Percentiles rank a stretch among this genome's conserved stretches.
Evolutionary conservation across 495 filamentous ascomycete genomes (phyloP).

Genomic region (Xylaria sp.): DNA sequence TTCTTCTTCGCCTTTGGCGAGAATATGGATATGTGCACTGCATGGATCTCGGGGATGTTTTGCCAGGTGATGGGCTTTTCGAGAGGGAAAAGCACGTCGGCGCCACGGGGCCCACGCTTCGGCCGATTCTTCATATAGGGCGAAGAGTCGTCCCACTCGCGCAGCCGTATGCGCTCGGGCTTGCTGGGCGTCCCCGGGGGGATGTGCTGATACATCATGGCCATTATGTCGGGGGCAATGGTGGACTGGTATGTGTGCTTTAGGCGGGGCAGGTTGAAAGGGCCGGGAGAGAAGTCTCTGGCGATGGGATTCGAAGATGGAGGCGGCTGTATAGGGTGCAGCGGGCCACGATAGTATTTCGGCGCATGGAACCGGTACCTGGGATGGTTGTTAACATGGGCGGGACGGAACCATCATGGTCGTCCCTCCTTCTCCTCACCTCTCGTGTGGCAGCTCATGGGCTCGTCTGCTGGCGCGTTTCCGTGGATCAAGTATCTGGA

Average conservation of each 20-base stretch:
- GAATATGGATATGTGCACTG: slow-evolving; percentile 82
- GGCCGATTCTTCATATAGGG: slow-evolving; percentile 93
- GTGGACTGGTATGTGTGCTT: slow-evolving; percentile 89
- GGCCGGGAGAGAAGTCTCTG: slow-evolving; percentile 88
- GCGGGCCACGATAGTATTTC: slow-evolving; percentile 89
- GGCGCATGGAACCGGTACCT: slow-evolving; percentile 95
- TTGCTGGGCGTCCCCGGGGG: slow-evolving; percentile 73
- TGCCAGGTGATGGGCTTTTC: slow-evolving; percentile 80
- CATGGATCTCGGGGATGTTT: slow-evolving; percentile 82
- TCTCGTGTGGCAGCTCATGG: slow-evolving; percentile 46
- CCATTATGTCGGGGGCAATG: slow-evolving; percentile 87
- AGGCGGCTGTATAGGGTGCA: slow-evolving; percentile 90
- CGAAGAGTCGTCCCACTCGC: slow-evolving; percentile 86
- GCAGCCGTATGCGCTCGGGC: slow-evolving; percentile 71
- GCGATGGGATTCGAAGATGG: slow-evolving; percentile 83
- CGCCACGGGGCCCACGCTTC: slow-evolving; percentile 79
- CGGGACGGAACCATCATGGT: background rate
- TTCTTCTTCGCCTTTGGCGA: slow-evolving; percentile 67
- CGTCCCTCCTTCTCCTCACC: slow-evolving; percentile 40
- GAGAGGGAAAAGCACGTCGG: slow-evolving; percentile 66
- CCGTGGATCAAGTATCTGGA: slow-evolving; percentile 47
- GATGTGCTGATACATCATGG: slow-evolving; percentile 81
- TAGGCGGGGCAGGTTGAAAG: slow-evolving; percentile 86
- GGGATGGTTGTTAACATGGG: slow-evolving; percentile 22
- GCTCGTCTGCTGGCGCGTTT: slow-evolving; percentile 53